These are phyloP conservation scores for Mollisia scopiformis DNA, from an alignment of 2,329 filamentous ascomycete species.

Conservation along the genomic window DNA sequence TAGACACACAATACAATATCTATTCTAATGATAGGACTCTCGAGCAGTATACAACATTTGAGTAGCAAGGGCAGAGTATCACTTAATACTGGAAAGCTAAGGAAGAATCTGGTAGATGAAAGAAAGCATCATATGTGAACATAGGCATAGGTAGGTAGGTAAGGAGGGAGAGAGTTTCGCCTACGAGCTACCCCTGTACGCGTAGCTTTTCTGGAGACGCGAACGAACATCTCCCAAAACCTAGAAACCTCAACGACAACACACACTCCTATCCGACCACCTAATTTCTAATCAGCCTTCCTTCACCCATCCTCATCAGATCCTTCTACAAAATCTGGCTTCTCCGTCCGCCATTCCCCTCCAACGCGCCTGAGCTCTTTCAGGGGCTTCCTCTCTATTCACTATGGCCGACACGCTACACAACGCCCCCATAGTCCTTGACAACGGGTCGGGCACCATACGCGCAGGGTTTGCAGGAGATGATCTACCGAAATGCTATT, in stretches of 20 bases:
- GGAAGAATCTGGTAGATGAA: no score
- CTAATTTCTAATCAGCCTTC: background rate
- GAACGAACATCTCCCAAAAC: conserved; percentile 14
- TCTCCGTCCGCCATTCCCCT: background rate
- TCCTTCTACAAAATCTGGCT: background rate
- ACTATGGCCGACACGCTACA: conserved; percentile 74
- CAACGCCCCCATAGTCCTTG: conserved; percentile 97
- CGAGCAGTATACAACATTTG: no score
- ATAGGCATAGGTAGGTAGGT: background rate
- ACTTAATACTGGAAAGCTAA: no score
- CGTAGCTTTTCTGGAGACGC: conserved; percentile 11
- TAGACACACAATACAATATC: no score
- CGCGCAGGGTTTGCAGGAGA: conserved; percentile 96
- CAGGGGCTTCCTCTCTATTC: background rate
- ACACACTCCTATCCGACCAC: background rate
- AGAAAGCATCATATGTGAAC: no score
- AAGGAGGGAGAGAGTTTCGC: conserved; percentile 1
- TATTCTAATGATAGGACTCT: no score
- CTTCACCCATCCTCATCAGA: background rate
- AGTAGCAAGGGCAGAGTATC: no score
- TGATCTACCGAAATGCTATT: conserved; percentile 94
- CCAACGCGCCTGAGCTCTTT: background rate
- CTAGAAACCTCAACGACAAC: background rate
- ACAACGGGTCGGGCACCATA: conserved; percentile 98
- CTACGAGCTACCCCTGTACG: conserved; percentile 16